phyloP scores from a whole-genome alignment of 2,329 filamentous ascomycete genomes.

The Fusarium sp. region DNA sequence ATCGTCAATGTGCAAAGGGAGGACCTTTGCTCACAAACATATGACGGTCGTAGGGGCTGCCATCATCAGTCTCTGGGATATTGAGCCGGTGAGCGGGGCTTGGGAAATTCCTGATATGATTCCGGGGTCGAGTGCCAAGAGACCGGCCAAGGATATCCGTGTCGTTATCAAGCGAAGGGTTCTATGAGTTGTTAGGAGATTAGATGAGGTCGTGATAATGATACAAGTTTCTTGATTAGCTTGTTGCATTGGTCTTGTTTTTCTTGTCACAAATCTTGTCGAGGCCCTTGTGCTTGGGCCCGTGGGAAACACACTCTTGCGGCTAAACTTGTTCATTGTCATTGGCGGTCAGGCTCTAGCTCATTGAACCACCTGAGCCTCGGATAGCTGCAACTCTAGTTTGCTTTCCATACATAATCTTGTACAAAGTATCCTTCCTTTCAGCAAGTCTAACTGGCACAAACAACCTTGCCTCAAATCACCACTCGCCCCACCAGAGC shows the following conservation, averaged over 20 bases:
- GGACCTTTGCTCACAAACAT: slow-evolving; percentile 43
- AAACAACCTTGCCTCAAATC: neutral
- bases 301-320: no score
- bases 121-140: slow-evolving; percentile 29
- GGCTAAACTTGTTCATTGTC: no score
- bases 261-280: neutral
- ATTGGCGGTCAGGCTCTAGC: no score
- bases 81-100: slow-evolving; percentile 7
- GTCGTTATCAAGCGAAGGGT: slow-evolving; percentile 27
- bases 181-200: neutral
- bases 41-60: slow-evolving; percentile 29
- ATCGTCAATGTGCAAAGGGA: slow-evolving; percentile 39
- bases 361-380: no score
- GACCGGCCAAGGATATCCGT: slow-evolving; percentile 24
- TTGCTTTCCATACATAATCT: neutral
- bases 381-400: neutral
- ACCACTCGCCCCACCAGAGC: neutral
- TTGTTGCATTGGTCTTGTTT: neutral
- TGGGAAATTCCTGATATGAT: slow-evolving; percentile 30
- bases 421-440: neutral
- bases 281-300: no score
- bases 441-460: neutral
- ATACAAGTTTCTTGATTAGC: neutral
- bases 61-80: slow-evolving; percentile 32
- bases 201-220: no score